A percentile compares a stretch with the other conserved stretches of the same genome.
Conservation (phyloP, 2,329 filamentous ascomycete species). For the Talaromyces sp. region DNA sequence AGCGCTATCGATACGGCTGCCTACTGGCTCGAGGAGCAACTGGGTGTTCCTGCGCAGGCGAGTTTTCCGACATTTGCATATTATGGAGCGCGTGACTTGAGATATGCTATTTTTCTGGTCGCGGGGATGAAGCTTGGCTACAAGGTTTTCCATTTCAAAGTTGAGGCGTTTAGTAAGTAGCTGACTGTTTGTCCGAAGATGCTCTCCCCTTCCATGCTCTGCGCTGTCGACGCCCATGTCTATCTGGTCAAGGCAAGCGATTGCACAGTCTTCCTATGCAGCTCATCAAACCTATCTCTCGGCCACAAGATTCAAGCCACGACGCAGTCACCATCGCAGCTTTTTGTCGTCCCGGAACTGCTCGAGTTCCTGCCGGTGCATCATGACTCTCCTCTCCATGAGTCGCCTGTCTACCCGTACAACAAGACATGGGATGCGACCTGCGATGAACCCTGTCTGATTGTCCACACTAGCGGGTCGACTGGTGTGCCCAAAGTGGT, state of each 20-base stretch:
- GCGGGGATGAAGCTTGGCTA: constrained; percentile 34
- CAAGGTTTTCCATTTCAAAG: constrained; percentile 13
- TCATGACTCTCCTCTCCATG: not conserved
- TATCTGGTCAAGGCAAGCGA: constrained; percentile 7
- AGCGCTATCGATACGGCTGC: constrained; percentile 36
- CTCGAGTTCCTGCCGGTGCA: constrained; percentile 16
- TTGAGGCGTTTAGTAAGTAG: not conserved
- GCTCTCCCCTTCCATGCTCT: constrained; percentile 10
- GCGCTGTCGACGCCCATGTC: constrained; percentile 7
- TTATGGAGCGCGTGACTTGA: constrained; percentile 39
- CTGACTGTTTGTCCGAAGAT: not conserved
- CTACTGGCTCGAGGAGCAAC: constrained; percentile 26
- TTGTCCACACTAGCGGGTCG: constrained; percentile 25
- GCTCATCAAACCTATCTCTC: not conserved
- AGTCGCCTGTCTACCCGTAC: constrained; percentile 12
- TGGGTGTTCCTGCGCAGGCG: constrained; percentile 3
- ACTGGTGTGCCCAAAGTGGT: constrained; percentile 22
- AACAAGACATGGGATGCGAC: constrained; percentile 22
- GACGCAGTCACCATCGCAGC: not conserved
- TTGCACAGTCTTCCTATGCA: constrained; percentile 3
- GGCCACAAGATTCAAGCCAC: constrained; percentile 6
- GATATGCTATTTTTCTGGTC: constrained; percentile 35
- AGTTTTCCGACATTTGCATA: constrained; percentile 33
- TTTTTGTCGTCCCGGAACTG: constrained; percentile 13
- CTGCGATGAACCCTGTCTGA: constrained; percentile 23